Base-by-base conservation (phyloP, 805 yeast species). In the Tetrapisispora phaffii region DNA sequence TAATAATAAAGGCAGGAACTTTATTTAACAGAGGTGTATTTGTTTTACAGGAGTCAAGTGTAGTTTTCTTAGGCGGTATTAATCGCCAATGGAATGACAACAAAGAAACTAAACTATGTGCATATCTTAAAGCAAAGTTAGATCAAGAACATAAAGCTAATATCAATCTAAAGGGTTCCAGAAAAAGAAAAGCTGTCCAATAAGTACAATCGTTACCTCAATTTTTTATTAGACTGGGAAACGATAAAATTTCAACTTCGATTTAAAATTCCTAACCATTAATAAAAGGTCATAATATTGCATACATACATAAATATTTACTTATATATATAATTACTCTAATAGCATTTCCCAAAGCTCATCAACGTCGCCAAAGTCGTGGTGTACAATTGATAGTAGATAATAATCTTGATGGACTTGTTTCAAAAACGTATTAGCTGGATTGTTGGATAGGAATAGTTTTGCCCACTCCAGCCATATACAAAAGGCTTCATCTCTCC, bases 401-500 rank as follows among this genome's bases (percentile, higher is more conserved):
- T 76, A 78, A 51, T 83, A 85, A 43, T 77, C 73, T 33, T 78
- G 72, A 59, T 79, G 73, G 31, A 87, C 72, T 17, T 69, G 59
- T 45, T 76, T 75, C 50, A 93, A 73, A 54, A 90, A 72, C 40
- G 75, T 66, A 56, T 73, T 76, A n/a, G 88, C 68, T 13, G 79
- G 56, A 0, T 70, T 44, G 65, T 66, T 54, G 64, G 61, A 65
- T 66, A 69, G 72, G 67, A 88, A 93, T 45, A 93, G 71, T 51
- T 82, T 73, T 40, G 83, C 84, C 99, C 99, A 93, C 62, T 89
- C 95, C 34, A 72, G 66, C 93, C 97, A 85, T 48, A 93, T 83
- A 46, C 78, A 74, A 65, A 87, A 93, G 0, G 96, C 95, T 63
- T 93, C 99, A 57, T 89, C 97, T 54, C 82, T 77, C 98, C 98